A percentile compares a stretch with the other conserved stretches of the same genome.
Conservation (phyloP, 495 filamentous ascomycete species). For the Penicillium salamii region DNA sequence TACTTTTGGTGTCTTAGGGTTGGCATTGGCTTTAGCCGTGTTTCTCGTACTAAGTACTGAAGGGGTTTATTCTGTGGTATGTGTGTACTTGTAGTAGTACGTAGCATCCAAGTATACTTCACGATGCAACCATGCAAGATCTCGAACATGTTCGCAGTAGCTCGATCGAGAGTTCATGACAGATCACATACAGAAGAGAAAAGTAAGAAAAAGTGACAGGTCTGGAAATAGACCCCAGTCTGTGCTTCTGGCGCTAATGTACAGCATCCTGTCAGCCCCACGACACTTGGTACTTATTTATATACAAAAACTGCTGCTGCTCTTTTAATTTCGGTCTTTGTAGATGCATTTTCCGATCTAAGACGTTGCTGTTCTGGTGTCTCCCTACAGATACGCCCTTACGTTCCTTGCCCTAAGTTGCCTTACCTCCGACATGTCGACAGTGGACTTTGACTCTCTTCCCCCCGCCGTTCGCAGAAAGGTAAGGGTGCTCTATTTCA, state of each 20-base stretch:
- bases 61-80: too few species aligned
- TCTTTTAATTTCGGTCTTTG: too few species aligned
- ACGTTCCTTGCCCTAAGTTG: background rate
- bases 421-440: conserved; percentile 1
- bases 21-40: too few species aligned
- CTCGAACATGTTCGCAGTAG: conserved; percentile 1
- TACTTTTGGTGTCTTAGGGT: too few species aligned
- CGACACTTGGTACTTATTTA: background rate
- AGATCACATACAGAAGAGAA: background rate
- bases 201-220: conserved; percentile 16
- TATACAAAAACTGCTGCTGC: background rate
- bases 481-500: conserved; percentile 19
- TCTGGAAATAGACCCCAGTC: conserved; percentile 24
- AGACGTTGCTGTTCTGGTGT: too few species aligned
- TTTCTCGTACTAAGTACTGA: too few species aligned
- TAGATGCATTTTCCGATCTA: too few species aligned
- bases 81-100: too few species aligned
- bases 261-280: conserved; percentile 7
- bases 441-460: conserved; percentile 32
- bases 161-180: conserved; percentile 1
- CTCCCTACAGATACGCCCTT: too few species aligned
- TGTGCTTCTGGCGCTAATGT: conserved; percentile 15
- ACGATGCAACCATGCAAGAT: background rate
- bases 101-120: too few species aligned
- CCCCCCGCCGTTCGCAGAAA: conserved; percentile 36